Evolutionary conservation across 2,329 filamentous ascomycete species (phyloP).

Genomic region (Orbilia blumenaviensis): DNA sequence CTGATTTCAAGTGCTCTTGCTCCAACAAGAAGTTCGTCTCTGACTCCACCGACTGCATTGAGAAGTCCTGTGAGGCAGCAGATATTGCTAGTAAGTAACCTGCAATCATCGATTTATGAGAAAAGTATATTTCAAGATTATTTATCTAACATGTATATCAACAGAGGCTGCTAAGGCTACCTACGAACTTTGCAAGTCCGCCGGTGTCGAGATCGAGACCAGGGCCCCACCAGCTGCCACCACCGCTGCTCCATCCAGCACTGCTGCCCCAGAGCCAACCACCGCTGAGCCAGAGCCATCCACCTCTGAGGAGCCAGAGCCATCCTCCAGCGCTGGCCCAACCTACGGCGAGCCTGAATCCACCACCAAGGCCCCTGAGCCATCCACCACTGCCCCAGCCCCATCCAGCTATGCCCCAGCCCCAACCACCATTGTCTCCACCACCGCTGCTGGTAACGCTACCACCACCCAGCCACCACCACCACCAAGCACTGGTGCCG

Average conservation of each 20-base stretch:
- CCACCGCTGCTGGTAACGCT: slow-evolving; percentile 23
- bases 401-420: slow-evolving; percentile 25
- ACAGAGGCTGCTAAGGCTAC: slow-evolving; percentile 54
- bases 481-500: slow-evolving; percentile 37
- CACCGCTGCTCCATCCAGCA: slow-evolving; percentile 6
- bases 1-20: slow-evolving; percentile 56
- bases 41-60: slow-evolving; percentile 51
- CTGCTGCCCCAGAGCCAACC: slow-evolving; percentile 15
- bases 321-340: slow-evolving; percentile 20
- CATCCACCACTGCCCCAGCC: slow-evolving; percentile 12
- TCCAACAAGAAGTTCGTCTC: slow-evolving; percentile 51
- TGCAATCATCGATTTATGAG: neutral
- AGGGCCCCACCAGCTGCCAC: slow-evolving; percentile 1
- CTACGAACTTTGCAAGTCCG: slow-evolving; percentile 48
- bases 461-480: slow-evolving; percentile 28
- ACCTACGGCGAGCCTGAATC: slow-evolving; percentile 12
- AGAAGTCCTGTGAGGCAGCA: slow-evolving; percentile 16
- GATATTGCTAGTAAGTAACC: slow-evolving; percentile 54
- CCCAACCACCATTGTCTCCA: slow-evolving; percentile 28
- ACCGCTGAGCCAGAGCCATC: slow-evolving; percentile 16
- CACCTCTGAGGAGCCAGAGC: slow-evolving; percentile 2
- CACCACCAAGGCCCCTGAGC: neutral
- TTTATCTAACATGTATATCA: slow-evolving; percentile 42
- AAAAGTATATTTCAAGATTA: neutral
- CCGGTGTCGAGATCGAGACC: slow-evolving; percentile 54